Evolutionary conservation across 1,284 basidiomycete genomes (phyloP).

Genomic region (Tilletiopsis washingtonensis): DNA sequence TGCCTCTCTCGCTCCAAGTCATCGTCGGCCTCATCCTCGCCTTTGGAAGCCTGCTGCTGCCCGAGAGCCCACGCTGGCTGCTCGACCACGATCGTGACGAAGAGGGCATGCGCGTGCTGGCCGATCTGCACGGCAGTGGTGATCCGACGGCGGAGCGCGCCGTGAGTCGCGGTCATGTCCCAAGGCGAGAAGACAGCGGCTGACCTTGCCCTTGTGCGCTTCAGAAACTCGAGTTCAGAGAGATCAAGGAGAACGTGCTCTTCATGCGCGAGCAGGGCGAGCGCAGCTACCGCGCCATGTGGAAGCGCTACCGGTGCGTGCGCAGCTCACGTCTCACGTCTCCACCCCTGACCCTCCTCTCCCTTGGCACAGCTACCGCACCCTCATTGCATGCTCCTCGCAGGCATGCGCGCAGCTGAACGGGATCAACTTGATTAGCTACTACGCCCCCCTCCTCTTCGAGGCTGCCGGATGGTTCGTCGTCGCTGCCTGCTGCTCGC

Average conservation of each 20-base stretch:
- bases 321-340: too few relatives aligned
- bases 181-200: too few relatives aligned
- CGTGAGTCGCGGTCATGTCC: too few relatives aligned
- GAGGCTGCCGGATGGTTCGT: constrained; percentile 75
- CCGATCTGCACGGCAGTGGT: constrained; percentile 75
- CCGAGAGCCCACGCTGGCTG: constrained; percentile 91
- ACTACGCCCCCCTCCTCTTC: constrained; percentile 60
- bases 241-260: constrained; percentile 72
- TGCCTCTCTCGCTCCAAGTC: constrained; percentile 49
- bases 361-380: constrained; percentile 54
- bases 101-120: constrained; percentile 79
- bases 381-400: constrained; percentile 92
- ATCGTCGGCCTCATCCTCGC: constrained; percentile 78
- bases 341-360: too few relatives aligned
- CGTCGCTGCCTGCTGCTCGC: too few relatives aligned
- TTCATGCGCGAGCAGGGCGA: constrained; percentile 53
- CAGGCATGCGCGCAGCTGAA: constrained; percentile 86
- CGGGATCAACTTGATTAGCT: constrained; percentile 65
- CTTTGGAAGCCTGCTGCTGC: constrained; percentile 73
- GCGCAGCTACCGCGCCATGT: constrained; percentile 61
- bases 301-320: constrained; percentile 2
- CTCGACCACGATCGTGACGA: constrained; percentile 80
- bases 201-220: too few relatives aligned
- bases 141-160: constrained; percentile 67
- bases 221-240: constrained; percentile 77